These are phyloP conservation scores for Cenococcum geophilum DNA, from an alignment of 495 filamentous ascomycete species.

Conservation along the genomic window DNA sequence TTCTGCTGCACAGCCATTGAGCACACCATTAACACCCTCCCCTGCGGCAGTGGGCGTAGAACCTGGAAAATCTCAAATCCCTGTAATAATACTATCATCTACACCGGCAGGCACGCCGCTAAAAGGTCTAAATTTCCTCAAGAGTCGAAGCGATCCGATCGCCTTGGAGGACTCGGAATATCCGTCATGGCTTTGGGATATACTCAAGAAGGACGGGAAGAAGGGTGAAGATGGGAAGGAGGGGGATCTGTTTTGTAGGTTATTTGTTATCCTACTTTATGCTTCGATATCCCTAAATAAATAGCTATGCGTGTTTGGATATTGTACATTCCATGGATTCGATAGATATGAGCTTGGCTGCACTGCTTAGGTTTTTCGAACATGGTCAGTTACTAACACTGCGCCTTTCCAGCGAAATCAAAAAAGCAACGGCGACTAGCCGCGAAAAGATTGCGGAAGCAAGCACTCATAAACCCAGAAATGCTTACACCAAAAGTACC, in stretches of 20 bases:
- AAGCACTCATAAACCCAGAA: slow-evolving; percentile 58
- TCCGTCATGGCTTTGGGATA: slow-evolving; percentile 83
- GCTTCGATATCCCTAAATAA: no score
- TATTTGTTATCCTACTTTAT: background rate
- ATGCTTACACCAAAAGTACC: slow-evolving; percentile 68
- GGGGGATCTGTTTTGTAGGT: slow-evolving; percentile 71
- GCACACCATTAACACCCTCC: slow-evolving; percentile 46
- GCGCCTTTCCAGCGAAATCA: slow-evolving; percentile 60
- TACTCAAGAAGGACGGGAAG: slow-evolving; percentile 50
- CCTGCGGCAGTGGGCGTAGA: slow-evolving; percentile 35
- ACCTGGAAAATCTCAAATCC: slow-evolving; percentile 15
- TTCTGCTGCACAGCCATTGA: slow-evolving; percentile 47
- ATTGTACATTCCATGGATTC: no score
- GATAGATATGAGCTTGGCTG: no score
- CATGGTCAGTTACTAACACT: background rate
- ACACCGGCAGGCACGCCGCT: slow-evolving; percentile 66
- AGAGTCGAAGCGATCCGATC: slow-evolving; percentile 63
- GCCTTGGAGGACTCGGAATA: slow-evolving; percentile 81
- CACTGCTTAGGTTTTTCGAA: background rate
- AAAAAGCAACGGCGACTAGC: slow-evolving; percentile 67
- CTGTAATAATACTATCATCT: slow-evolving; percentile 41
- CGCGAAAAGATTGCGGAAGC: slow-evolving; percentile 57
- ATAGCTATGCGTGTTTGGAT: no score
- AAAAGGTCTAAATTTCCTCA: slow-evolving; percentile 81
- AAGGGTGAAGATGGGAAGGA: slow-evolving; percentile 39